Evolutionary conservation across 768 basidiomycete genomes (phyloP), one percentile per base, ranked within the genome.

Genomic region (Auriscalpium vulgare): DNA sequence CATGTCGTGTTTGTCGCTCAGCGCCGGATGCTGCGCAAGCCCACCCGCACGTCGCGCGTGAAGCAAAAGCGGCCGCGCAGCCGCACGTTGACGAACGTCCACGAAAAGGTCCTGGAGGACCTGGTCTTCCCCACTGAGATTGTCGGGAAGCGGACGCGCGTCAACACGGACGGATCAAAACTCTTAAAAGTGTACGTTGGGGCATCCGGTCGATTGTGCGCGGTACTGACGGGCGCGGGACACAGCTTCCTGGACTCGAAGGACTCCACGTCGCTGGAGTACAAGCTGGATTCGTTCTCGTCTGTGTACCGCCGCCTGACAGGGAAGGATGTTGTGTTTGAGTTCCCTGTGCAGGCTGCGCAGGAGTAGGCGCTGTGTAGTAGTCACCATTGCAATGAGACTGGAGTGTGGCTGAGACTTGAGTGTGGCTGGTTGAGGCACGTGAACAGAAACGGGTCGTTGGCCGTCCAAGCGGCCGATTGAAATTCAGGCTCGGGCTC

Each of bases 281-380:
- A 99, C 88, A 99, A 99, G 83, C 83, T 98, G 66, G 97, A 99
- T 78, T 95, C 95, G 61, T 99, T 98, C 80, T 89, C 95, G 50
- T 94, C 92, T 44, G 91, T 98, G 61, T 97, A 97, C 82, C 89
- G 88, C 68, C 83, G 88, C 60, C 76, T 97, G 71, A 95, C 94
- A 62, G 95, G 95, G 71, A 97, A 97, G 81, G 95, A 97, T 61
- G 95, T 97, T 56, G 85, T 88, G 54, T 93, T 93, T 69, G 91
- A 93, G 78, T 93, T 93, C 78, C 91, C 91, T 46, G 83, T 84
- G 60, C 82, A 80, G 63, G 44, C 50, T 0, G 75, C 76, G 65
- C 84, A 85, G 70, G 83, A 87, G 72, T 88, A 84, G 76, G 40
- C 40, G 40, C 66, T 64, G 60, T 63, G n/a, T 56, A 50, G 58